Evolutionary conservation across 352 stramenopile species (phyloP).

Genomic region (Globisporangium splendens): DNA sequence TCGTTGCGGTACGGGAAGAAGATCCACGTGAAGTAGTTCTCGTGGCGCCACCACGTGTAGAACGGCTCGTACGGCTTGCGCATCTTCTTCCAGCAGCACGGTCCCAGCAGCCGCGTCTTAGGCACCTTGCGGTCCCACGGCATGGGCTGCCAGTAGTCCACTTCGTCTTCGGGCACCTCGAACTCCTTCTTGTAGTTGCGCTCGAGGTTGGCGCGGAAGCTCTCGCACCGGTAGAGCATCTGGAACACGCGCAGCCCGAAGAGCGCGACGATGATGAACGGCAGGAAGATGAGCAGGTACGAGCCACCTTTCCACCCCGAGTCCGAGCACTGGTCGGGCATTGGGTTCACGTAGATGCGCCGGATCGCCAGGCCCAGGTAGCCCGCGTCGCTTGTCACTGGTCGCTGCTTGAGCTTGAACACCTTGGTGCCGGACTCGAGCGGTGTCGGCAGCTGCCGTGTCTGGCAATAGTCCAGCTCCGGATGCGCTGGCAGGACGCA

Average conservation of each 20-base stretch:
- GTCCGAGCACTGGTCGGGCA: slow-evolving; percentile 44
- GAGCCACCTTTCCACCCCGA: slow-evolving; percentile 41
- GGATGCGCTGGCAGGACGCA: slow-evolving; percentile 35
- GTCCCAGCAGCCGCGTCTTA: slow-evolving; percentile 53
- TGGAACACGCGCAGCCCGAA: slow-evolving; percentile 64
- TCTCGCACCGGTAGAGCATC: slow-evolving; percentile 53
- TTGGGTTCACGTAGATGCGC: slow-evolving; percentile 56
- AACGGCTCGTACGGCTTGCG: slow-evolving; percentile 57
- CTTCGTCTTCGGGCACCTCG: slow-evolving; percentile 51
- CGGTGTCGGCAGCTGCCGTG: slow-evolving; percentile 27
- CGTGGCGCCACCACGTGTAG: slow-evolving; percentile 72
- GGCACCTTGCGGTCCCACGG: slow-evolving; percentile 71
- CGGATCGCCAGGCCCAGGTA: slow-evolving; percentile 18
- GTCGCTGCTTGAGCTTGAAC: slow-evolving; percentile 31
- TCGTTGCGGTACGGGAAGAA: slow-evolving; percentile 72
- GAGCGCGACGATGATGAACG: slow-evolving; percentile 44
- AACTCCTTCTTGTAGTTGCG: slow-evolving; percentile 55
- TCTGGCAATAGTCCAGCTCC: slow-evolving; percentile 34
- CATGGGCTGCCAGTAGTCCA: slow-evolving; percentile 70
- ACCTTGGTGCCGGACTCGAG: slow-evolving; percentile 40
- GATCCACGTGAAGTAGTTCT: slow-evolving; percentile 80
- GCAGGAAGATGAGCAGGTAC: slow-evolving; percentile 58
- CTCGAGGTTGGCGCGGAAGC: slow-evolving; percentile 56
- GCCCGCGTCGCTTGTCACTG: too few relatives aligned
- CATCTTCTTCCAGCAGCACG: slow-evolving; percentile 69